Percentiles rank a stretch among this genome's conserved stretches.
Conservation (phyloP, 345 rosid genomes). For the Melaleuca alternifolia region DNA sequence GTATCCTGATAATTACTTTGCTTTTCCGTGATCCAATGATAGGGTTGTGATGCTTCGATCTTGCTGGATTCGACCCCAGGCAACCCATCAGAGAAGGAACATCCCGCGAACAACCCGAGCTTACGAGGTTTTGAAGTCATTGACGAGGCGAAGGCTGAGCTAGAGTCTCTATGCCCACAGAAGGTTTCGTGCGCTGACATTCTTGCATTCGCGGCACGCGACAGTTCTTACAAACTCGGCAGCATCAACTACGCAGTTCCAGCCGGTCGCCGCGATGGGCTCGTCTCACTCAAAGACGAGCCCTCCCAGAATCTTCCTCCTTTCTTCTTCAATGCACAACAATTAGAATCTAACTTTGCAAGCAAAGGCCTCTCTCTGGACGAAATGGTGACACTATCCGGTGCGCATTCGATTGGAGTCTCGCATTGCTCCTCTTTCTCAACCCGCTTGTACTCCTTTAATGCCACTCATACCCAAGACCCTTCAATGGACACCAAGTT, state of each 20-base stretch:
- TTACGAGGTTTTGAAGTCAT: slow-evolving; percentile 5
- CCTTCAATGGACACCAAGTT: slow-evolving; percentile 3
- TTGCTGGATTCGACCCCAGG: slow-evolving; percentile 2
- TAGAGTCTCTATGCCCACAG: background rate
- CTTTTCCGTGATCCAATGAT: background rate
- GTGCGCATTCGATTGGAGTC: slow-evolving; percentile 13
- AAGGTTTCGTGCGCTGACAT: slow-evolving; percentile 5
- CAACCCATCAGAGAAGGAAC: slow-evolving; percentile 8
- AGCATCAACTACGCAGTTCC: slow-evolving; percentile 8
- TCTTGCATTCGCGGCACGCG: slow-evolving; percentile 1
- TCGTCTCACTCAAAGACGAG: background rate
- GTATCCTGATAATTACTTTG: background rate
- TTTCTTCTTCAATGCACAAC: slow-evolving; percentile 1
- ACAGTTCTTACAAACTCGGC: background rate
- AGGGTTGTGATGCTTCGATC: slow-evolving; percentile 20
- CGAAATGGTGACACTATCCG: slow-evolving; percentile 22
- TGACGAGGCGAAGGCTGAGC: slow-evolving; percentile 1
- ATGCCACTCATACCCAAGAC: background rate
- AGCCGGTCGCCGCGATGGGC: slow-evolving; percentile 10
- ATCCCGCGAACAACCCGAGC: slow-evolving; percentile 5
- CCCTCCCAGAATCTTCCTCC: slow-evolving; percentile 1
- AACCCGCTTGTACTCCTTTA: slow-evolving; percentile 4
- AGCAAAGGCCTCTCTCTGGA: slow-evolving; percentile 2
- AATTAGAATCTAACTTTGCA: slow-evolving; percentile 2
- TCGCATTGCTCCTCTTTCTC: slow-evolving; percentile 12